Evolutionary conservation across 345 rosid genomes (phyloP).

Genomic region (Boechera divaricarpa): DNA sequence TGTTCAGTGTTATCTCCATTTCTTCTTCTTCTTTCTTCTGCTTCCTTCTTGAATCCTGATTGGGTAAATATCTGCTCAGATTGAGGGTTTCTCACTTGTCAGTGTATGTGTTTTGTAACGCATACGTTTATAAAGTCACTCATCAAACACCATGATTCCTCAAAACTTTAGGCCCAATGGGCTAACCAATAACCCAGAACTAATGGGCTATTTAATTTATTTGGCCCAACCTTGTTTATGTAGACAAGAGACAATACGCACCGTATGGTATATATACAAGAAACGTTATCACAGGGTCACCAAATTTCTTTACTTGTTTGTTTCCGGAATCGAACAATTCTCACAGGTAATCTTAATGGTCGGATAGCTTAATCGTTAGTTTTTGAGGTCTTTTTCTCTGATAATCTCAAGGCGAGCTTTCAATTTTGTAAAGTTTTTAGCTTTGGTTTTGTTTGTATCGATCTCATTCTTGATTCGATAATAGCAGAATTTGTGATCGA

Average conservation of each 20-base stretch:
- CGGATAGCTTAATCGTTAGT: not conserved
- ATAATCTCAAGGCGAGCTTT: slow-evolving; percentile 8
- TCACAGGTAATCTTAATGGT: slow-evolving; percentile 21
- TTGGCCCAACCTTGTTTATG: slow-evolving; percentile 1
- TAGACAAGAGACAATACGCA: slow-evolving; percentile 5
- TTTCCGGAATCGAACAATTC: not conserved
- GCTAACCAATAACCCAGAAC: not conserved
- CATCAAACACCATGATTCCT: not conserved
- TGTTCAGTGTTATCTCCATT: slow-evolving; percentile 76
- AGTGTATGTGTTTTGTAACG: slow-evolving; percentile 2
- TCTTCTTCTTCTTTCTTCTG: not conserved
- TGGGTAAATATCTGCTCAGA: slow-evolving; percentile 31
- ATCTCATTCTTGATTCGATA: slow-evolving; percentile 6
- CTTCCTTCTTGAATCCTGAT: not conserved
- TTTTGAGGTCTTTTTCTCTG: not conserved
- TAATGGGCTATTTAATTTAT: not conserved
- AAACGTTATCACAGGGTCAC: not conserved
- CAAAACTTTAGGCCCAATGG: slow-evolving; percentile 5
- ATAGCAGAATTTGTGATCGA: slow-evolving; percentile 16
- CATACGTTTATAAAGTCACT: not conserved
- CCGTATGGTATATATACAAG: slow-evolving; percentile 10
- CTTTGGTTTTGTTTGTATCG: slow-evolving; percentile 4
- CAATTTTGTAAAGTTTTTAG: not conserved
- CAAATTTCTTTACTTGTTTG: not conserved
- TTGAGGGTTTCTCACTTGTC: not conserved